A percentile compares a stretch with the other conserved stretches of the same genome.
These are phyloP conservation scores for Erythrobasidium hasegawianum DNA, from an alignment of 1,284 basidiomycete genomes.

Conservation along the genomic window DNA sequence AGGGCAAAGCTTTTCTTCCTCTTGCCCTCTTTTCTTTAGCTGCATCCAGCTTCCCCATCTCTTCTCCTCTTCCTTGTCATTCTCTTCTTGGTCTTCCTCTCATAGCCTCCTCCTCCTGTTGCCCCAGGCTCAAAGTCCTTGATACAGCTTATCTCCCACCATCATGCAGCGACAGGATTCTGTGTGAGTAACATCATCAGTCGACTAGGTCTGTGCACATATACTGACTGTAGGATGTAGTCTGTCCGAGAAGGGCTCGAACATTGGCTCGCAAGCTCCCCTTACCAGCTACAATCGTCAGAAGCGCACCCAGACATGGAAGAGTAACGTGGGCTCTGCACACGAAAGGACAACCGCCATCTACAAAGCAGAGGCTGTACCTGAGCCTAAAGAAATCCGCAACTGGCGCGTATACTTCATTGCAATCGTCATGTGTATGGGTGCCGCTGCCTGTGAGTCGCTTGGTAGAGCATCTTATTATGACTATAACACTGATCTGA, in stretches of 20 bases:
- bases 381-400: constrained; percentile 22
- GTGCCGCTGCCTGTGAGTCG: constrained; percentile 21
- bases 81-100: not conserved
- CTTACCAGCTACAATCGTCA: not conserved
- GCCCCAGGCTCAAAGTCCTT: too few relatives aligned
- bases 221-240: not conserved
- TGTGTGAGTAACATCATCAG: not conserved
- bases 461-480: too few relatives aligned
- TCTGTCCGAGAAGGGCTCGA: not conserved
- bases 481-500: too few relatives aligned
- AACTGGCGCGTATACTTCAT: constrained; percentile 9
- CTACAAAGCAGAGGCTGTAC: constrained; percentile 25
- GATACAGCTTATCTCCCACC: not conserved
- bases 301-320: constrained; percentile 27
- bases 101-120: too few relatives aligned
- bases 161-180: constrained; percentile 2
- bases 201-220: too few relatives aligned
- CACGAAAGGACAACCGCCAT: constrained; percentile 11
- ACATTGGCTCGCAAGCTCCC: not conserved
- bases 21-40: not conserved
- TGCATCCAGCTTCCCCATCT: not conserved
- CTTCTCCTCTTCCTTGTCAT: not conserved
- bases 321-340: not conserved
- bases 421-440: constrained; percentile 22
- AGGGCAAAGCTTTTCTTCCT: not conserved